phyloP scores from a whole-genome alignment of 2,329 filamentous ascomycete genomes.

The Ophiostoma perfectum region DNA sequence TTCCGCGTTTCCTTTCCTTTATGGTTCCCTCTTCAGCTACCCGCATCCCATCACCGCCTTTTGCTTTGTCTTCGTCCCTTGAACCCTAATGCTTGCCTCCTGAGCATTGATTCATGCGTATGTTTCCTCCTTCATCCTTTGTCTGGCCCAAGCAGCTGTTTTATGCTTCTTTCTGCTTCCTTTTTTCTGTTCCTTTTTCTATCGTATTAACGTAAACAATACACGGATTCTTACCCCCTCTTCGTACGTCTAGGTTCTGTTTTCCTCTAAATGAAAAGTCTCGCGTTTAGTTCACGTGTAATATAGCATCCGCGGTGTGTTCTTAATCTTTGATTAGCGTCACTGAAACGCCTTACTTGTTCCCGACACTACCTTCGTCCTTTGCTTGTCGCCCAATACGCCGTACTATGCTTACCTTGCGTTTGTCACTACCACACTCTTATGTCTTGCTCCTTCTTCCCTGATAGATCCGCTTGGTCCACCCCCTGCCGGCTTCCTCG shows the following conservation, averaged over 20 bases:
- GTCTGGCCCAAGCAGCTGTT: neutral
- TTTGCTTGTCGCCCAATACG: neutral
- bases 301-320: no score
- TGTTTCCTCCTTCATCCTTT: neutral
- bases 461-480: neutral
- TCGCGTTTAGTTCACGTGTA: no score
- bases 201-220: neutral
- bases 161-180: neutral
- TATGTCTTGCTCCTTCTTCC: neutral
- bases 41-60: neutral
- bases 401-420: neutral
- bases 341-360: constrained; percentile 8
- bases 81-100: neutral
- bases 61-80: neutral
- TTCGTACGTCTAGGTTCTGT: no score
- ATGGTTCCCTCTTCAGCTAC: no score
- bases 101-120: neutral
- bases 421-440: neutral
- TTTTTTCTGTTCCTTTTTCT: neutral
- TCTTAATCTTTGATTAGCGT: neutral
- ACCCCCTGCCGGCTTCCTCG: constrained; percentile 1
- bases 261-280: no score
- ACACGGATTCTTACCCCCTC: no score
- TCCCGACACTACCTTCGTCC: constrained; percentile 8
- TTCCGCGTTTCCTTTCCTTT: neutral